Evolutionary conservation across 2,329 filamentous ascomycete genomes (phyloP), one percentile per base, ranked within the genome.

Genomic region (Xylaria sp.): DNA sequence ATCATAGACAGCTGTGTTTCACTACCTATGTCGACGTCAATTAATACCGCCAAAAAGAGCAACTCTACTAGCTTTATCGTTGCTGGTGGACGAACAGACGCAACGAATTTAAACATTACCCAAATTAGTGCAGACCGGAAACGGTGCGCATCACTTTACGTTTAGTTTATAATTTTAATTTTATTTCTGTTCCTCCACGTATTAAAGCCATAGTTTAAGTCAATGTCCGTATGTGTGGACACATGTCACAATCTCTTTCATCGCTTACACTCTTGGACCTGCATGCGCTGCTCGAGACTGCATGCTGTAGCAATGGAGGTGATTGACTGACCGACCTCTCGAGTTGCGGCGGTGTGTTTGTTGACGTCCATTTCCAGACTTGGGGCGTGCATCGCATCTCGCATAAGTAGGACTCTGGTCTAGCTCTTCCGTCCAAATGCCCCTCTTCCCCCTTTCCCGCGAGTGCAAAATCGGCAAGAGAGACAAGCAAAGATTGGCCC

Each of bases 301-400:
- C 66, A 66, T 66, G 53, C 13, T 33, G 33, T 57, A 42, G 57
- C 56, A 46, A 31, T 46, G 38, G 38, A 62, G 38, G 63, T 66
- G 63, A 53, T 58, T 66, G 63, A 63, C 53, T 36, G 63, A 66
- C 46, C 26, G 53, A 59, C 62, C 51, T 62, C 26, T 51, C 44
- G 46, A 68, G 58, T 17, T 13, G 53, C 62, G 44, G 66, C 63
- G 62, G 59, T 65, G 57, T 68, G 66, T 68, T 68, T 68, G 58
- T 65, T 68, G 66, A 68, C 11, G 57, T 65, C 58, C 51, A 51
- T 48, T 68, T 53, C 28, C 23, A 49, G 40, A 49, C 51, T 49
- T 54, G 48, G 59, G 60, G 13, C 61, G 28, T 62, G 63, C 66
- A 66, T 53, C 65, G 62, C 61, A 65, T 53, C 61, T 65, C 48